A percentile compares a stretch with the other conserved stretches of the same genome.
phyloP scores from a whole-genome alignment of 2,329 filamentous ascomycete species.

The Venturia carpophila region DNA sequence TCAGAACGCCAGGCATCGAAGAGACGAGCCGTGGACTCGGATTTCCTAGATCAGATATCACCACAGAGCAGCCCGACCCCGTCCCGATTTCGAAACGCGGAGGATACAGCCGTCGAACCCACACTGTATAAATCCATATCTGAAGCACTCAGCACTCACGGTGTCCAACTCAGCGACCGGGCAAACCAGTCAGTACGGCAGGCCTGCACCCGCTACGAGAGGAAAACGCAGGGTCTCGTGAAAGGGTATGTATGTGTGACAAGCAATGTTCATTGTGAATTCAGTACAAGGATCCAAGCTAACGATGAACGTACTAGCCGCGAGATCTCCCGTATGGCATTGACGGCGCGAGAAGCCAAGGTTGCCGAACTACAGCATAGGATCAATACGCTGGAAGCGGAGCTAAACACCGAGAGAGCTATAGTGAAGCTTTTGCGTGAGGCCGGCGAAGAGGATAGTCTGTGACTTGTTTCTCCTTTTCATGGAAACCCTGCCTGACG shows the following conservation, averaged over 20 bases:
- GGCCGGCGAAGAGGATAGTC: conserved; percentile 5
- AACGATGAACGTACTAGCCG: conserved; percentile 28
- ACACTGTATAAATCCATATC: conserved; percentile 1
- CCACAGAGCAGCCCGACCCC: conserved; percentile 29
- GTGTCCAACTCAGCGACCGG: neutral
- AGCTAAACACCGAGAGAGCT: conserved; percentile 46
- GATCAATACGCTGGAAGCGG: conserved; percentile 50
- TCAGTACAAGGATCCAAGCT: neutral
- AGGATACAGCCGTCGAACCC: neutral
- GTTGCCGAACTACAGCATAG: conserved; percentile 58
- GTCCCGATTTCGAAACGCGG: conserved; percentile 26
- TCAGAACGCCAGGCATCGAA: conserved; percentile 6
- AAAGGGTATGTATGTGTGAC: conserved; percentile 45
- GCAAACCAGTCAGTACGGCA: conserved; percentile 20
- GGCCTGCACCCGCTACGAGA: conserved; percentile 41
- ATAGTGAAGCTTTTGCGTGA: conserved; percentile 33
- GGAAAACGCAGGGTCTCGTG: conserved; percentile 53
- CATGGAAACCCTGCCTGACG: neutral
- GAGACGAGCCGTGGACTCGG: neutral
- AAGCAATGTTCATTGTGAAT: no score
- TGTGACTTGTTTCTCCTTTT: neutral
- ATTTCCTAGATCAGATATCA: conserved; percentile 14
- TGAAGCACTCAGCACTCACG: neutral
- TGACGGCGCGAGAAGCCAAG: conserved; percentile 58
- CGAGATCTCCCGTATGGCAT: conserved; percentile 54